A percentile compares a stretch with the other conserved stretches of the same genome.
These are phyloP conservation scores for Ganoderma lucidum DNA, from an alignment of 1,284 basidiomycete genomes.

Conservation along the genomic window DNA sequence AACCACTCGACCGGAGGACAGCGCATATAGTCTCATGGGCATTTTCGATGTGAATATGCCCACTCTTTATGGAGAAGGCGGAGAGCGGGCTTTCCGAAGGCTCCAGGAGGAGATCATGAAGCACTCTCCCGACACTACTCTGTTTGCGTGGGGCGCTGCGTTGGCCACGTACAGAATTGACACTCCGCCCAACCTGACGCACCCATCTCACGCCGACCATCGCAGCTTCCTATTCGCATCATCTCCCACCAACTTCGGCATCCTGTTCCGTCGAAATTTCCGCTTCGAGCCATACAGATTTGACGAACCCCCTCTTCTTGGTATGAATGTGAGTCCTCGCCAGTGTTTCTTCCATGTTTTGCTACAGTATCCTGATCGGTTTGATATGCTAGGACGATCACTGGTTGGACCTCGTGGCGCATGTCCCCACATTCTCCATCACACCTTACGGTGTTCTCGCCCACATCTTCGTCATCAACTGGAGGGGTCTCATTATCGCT, in stretches of 20 bases:
- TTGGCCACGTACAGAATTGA: neutral
- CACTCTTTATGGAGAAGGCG: neutral
- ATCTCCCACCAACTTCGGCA: neutral
- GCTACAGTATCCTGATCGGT: too few species aligned
- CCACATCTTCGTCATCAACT: neutral
- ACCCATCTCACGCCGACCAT: neutral
- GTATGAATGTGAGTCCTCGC: neutral
- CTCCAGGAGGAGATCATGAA: constrained; percentile 1
- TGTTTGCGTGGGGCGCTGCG: neutral
- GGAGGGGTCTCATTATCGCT: neutral
- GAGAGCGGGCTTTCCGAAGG: neutral
- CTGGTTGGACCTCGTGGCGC: neutral
- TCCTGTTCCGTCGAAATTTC: neutral
- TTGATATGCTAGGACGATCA: neutral
- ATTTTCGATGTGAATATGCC: neutral
- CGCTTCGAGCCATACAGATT: neutral
- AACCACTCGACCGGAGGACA: neutral
- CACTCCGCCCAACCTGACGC: neutral
- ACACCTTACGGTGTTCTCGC: neutral
- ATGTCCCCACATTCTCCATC: neutral
- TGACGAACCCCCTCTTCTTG: neutral
- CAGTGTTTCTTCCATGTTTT: too few species aligned
- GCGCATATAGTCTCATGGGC: neutral
- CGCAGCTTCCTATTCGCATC: neutral
- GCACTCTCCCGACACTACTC: neutral